phyloP scores from a whole-genome alignment of 2,329 filamentous ascomycete species.

The Botryotinia narcissicola region DNA sequence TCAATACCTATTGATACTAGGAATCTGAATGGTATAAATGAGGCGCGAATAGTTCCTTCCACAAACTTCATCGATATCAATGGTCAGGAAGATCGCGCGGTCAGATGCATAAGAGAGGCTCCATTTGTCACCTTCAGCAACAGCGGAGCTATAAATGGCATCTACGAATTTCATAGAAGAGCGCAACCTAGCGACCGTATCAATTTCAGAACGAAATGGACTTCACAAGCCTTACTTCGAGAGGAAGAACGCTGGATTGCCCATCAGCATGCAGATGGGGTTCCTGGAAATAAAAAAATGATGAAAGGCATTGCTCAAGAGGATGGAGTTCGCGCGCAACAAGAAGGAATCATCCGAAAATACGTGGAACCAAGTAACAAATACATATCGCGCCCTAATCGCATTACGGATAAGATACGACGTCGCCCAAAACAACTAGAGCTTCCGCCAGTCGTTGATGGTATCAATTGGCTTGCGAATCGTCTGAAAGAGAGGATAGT shows the following conservation, averaged over 20 bases:
- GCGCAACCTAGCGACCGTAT: neutral
- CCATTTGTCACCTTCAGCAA: neutral
- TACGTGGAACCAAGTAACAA: neutral
- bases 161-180: neutral
- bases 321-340: neutral
- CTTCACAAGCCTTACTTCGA: neutral
- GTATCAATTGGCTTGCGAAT: neutral
- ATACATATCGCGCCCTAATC: neutral
- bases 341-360: neutral
- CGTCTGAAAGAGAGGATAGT: neutral
- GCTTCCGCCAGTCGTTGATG: neutral
- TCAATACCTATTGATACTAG: neutral
- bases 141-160: neutral
- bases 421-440: neutral
- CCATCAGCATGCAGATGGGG: neutral
- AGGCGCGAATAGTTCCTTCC: neutral
- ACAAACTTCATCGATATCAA: neutral
- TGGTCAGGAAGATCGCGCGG: neutral
- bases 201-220: conserved; percentile 1
- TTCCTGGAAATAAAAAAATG: neutral
- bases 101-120: neutral
- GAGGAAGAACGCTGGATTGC: neutral
- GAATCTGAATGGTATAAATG: neutral
- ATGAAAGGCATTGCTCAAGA: neutral
- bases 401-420: neutral